Percentiles rank a stretch among this genome's conserved stretches.
Evolutionary conservation across 148 eudicot genomes (phyloP).

Genomic region (Diospyros lotus): DNA sequence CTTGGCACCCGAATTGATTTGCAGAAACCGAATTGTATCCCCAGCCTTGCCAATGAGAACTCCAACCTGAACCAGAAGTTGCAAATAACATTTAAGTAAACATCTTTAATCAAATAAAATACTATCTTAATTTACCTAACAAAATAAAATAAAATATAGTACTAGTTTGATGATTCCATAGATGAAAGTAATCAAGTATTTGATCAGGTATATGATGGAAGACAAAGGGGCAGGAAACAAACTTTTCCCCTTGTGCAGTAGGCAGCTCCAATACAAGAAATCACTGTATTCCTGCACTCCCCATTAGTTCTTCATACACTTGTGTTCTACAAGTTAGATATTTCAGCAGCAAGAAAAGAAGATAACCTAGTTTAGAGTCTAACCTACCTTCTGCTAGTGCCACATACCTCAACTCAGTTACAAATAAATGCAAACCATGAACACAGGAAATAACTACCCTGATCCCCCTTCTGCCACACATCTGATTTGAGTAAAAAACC

Average conservation of each 20-base stretch:
- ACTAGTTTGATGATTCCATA: background rate
- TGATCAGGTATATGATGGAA: background rate
- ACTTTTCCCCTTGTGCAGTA: background rate
- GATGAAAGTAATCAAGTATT: too few relatives aligned
- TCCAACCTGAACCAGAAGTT: conserved; percentile 65
- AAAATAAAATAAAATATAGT: background rate
- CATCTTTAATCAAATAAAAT: background rate
- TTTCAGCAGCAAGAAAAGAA: background rate
- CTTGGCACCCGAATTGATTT: conserved; percentile 88
- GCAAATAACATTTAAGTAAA: conserved; percentile 1
- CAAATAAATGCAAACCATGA: background rate
- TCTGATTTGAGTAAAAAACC: background rate
- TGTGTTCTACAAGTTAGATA: background rate
- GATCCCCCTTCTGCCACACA: background rate
- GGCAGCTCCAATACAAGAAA: background rate
- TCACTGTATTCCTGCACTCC: background rate
- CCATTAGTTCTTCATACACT: background rate
- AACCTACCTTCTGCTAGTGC: background rate
- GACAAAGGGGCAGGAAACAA: background rate
- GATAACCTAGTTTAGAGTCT: background rate
- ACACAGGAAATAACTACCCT: background rate
- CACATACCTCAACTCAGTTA: background rate
- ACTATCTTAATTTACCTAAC: too few relatives aligned
- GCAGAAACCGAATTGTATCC: conserved; percentile 77
- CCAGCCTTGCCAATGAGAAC: conserved; percentile 97